Evolutionary conservation across 2,329 filamentous ascomycete species (phyloP).

Genomic region (Cladosporium colombiae): DNA sequence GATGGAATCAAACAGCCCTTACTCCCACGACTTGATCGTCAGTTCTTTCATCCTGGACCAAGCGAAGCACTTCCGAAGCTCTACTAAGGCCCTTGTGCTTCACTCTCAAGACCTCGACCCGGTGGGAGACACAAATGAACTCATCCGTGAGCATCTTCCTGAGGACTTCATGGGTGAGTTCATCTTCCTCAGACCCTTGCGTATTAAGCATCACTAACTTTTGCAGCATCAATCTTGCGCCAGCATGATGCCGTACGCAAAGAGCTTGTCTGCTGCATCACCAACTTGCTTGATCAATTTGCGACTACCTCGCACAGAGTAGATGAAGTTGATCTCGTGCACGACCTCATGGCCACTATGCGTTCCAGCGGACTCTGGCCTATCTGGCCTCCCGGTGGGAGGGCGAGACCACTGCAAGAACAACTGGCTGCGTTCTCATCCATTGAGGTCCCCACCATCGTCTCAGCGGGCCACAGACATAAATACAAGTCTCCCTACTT

Average conservation of each 20-base stretch:
- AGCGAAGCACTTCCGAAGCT: conserved; percentile 15
- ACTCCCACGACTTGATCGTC: neutral
- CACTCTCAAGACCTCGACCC: neutral
- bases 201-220: neutral
- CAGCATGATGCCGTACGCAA: conserved; percentile 10
- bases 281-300: conserved; percentile 9
- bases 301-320: neutral
- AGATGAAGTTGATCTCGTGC: neutral
- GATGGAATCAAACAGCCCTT: neutral
- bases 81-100: conserved; percentile 21
- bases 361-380: neutral
- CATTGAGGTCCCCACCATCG: neutral
- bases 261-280: neutral
- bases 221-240: neutral
- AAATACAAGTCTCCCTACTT: no score
- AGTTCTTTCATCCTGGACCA: conserved; percentile 23
- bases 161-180: neutral
- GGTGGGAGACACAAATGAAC: no score
- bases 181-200: no score
- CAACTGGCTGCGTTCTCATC: neutral
- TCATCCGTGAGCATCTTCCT: conserved; percentile 16
- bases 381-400: neutral
- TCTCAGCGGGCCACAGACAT: no score
- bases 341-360: neutral
- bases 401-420: neutral